Evolutionary conservation across 208 protist genomes (phyloP).

Genomic region (Vickermania spadyakhi): DNA sequence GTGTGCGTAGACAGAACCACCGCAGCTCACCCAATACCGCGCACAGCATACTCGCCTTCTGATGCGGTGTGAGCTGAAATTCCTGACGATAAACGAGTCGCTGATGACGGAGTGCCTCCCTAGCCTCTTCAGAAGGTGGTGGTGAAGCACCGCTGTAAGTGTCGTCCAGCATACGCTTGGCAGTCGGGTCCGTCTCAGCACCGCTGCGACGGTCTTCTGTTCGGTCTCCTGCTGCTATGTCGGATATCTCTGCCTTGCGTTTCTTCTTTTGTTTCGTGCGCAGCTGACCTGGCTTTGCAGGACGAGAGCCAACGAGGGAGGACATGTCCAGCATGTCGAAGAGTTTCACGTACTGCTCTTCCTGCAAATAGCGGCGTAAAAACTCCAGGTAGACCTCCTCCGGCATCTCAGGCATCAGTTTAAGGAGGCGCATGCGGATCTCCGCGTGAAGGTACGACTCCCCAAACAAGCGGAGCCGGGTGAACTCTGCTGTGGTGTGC

Average conservation of each 20-base stretch:
- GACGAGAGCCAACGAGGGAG: background rate
- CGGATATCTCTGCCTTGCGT: background rate
- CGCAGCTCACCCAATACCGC: slow-evolving; percentile 74
- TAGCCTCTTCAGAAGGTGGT: background rate
- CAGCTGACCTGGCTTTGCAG: background rate
- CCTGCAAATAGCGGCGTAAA: slow-evolving; percentile 10
- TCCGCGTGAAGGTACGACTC: slow-evolving; percentile 44
- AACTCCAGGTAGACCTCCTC: slow-evolving; percentile 7
- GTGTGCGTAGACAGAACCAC: slow-evolving; percentile 78
- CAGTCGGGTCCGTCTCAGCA: background rate
- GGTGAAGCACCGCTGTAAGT: no score
- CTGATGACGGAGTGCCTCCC: background rate
- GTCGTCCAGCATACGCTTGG: no score
- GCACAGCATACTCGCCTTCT: slow-evolving; percentile 62
- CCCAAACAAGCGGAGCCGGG: slow-evolving; percentile 57
- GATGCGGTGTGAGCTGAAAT: background rate
- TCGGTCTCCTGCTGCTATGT: no score
- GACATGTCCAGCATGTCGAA: slow-evolving; percentile 35
- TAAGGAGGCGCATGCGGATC: slow-evolving; percentile 43
- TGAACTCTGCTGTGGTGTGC: slow-evolving; percentile 70
- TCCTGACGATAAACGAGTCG: background rate
- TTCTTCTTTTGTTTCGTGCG: background rate
- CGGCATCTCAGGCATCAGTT: slow-evolving; percentile 51
- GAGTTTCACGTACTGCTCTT: slow-evolving; percentile 21
- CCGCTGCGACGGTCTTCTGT: no score